phyloP scores from a whole-genome alignment of 2,329 filamentous ascomycete species.

The Colletotrichum tabaci region DNA sequence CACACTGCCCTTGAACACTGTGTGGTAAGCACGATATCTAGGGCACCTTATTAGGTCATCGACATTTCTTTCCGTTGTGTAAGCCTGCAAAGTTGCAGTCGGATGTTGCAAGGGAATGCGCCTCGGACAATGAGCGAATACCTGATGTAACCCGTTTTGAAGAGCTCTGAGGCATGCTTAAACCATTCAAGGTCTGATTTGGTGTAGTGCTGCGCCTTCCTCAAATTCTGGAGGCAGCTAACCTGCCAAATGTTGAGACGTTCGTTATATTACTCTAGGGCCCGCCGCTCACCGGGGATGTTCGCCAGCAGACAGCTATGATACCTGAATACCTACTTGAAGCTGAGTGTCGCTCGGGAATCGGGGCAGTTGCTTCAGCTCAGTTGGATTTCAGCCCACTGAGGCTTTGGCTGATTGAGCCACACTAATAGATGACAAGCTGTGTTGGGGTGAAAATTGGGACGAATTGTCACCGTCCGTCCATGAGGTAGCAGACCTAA shows the following conservation, averaged over 20 bases:
- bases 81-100: background rate
- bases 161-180: too few relatives aligned
- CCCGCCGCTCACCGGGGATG: background rate
- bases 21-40: background rate
- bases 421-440: slow-evolving; percentile 23
- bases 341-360: slow-evolving; percentile 8
- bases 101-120: background rate
- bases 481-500: too few relatives aligned
- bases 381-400: slow-evolving; percentile 4
- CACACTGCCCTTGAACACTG: background rate
- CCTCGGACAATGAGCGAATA: background rate
- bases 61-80: background rate
- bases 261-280: background rate
- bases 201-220: background rate
- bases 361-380: slow-evolving; percentile 27
- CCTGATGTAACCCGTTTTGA: too few relatives aligned
- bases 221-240: background rate
- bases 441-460: slow-evolving; percentile 10
- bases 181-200: too few relatives aligned
- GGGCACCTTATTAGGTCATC: too few relatives aligned
- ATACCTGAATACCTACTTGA: too few relatives aligned
- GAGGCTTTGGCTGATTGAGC: slow-evolving; percentile 17
- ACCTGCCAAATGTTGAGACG: background rate
- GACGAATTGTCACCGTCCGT: slow-evolving; percentile 23
- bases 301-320: background rate